These are phyloP conservation scores for Helicosporidium sp. DNA, from an alignment of 139 green algal species.

Conservation along the genomic window DNA sequence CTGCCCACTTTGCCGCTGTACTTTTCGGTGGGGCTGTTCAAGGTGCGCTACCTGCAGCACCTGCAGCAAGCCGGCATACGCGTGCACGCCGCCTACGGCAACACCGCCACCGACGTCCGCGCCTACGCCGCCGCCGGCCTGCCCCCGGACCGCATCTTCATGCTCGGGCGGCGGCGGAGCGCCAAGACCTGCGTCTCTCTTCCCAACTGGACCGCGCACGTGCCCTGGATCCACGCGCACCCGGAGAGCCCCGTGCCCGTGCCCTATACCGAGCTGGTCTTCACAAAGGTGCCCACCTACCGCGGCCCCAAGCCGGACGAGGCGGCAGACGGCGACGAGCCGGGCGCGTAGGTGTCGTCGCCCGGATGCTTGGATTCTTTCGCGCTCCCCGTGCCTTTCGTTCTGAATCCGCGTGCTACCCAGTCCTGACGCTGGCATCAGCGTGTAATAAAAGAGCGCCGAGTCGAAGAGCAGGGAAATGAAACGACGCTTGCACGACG, in stretches of 20 bases:
- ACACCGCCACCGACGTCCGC: conserved; percentile 14
- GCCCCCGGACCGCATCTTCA: no score
- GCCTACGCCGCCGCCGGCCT: conserved; percentile 10
- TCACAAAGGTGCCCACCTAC: conserved; percentile 6
- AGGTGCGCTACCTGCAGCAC: conserved; percentile 14
- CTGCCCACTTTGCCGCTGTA: conserved; percentile 17
- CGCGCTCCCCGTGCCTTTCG: no score
- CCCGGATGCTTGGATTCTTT: no score
- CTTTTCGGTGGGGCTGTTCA: conserved; percentile 20
- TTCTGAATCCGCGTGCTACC: no score
- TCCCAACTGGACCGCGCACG: conserved; percentile 17
- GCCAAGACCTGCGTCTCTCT: conserved; percentile 1
- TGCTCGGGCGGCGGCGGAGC: neutral
- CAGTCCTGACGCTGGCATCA: no score
- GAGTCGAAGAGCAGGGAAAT: no score
- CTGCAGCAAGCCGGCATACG: conserved; percentile 11
- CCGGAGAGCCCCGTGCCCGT: conserved; percentile 10
- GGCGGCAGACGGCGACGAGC: no score
- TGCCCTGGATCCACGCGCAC: conserved; percentile 10
- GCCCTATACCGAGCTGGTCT: conserved; percentile 21
- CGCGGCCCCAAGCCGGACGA: no score
- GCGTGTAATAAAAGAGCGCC: no score
- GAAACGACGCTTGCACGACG: no score
- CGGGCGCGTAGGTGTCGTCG: no score
- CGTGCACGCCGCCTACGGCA: conserved; percentile 17